phyloP scores from a whole-genome alignment of 441 rosid genomes.

The Adansonia rubrostipa region DNA sequence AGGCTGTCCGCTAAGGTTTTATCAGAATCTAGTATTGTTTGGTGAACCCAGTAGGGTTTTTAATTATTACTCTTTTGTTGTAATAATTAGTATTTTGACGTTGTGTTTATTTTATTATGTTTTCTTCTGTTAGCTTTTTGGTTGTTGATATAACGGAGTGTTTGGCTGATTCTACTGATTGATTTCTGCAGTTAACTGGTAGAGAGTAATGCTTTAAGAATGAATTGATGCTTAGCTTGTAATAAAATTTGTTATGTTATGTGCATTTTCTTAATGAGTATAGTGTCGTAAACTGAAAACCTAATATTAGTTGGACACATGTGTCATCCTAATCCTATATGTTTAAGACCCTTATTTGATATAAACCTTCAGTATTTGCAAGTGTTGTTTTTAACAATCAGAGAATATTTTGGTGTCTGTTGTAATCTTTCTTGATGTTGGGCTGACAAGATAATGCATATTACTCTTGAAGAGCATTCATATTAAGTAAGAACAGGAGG shows the following conservation, averaged over 20 bases:
- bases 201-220: constrained; percentile 1
- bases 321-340: not conserved
- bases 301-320: not conserved
- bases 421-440: not conserved
- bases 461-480: not conserved
- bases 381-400: not conserved
- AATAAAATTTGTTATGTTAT: not conserved
- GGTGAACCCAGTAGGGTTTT: constrained; percentile 17
- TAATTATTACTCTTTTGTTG: not conserved
- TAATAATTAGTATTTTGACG: not conserved
- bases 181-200: not conserved
- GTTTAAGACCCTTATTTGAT: not conserved
- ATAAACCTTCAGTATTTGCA: not conserved
- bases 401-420: not conserved
- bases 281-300: constrained; percentile 2
- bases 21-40: not conserved
- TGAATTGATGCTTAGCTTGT: not conserved
- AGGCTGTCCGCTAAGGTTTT: constrained; percentile 14
- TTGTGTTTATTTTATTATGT: not conserved
- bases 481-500: not conserved
- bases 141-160: not conserved
- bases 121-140: not conserved
- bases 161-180: constrained; percentile 15
- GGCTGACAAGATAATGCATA: not conserved
- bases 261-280: not conserved